These are phyloP conservation scores for Aspergillus campestris DNA, from an alignment of 495 filamentous ascomycete genomes.

Conservation along the genomic window DNA sequence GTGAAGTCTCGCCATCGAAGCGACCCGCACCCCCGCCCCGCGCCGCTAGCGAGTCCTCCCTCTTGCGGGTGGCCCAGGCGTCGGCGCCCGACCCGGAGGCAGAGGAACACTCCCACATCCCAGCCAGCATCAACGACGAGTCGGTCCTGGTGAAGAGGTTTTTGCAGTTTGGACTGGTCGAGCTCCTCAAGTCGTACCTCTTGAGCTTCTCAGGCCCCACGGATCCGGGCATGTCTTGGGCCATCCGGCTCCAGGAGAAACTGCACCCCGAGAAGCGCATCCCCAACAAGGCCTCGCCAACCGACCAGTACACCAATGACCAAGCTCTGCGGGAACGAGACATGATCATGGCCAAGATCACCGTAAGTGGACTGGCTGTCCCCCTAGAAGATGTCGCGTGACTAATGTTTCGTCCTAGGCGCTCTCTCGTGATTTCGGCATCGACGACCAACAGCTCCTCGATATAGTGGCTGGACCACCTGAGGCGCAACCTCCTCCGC, in stretches of 20 bases:
- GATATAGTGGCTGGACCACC: conserved; percentile 27
- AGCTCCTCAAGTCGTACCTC: conserved; percentile 75
- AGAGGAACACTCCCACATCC: conserved; percentile 45
- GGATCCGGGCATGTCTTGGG: conserved; percentile 63
- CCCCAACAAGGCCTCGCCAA: conserved; percentile 45
- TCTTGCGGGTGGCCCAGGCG: conserved; percentile 32
- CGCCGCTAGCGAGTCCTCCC: conserved; percentile 45
- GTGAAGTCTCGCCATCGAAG: conserved; percentile 61
- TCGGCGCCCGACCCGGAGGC: conserved; percentile 77
- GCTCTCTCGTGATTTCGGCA: conserved; percentile 60
- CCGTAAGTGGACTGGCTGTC: conserved; percentile 42
- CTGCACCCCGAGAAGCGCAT: conserved; percentile 43
- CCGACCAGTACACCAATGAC: conserved; percentile 53
- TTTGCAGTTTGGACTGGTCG: conserved; percentile 78
- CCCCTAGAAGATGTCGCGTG: conserved; percentile 2
- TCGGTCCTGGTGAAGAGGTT: conserved; percentile 55
- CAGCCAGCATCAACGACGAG: conserved; percentile 41
- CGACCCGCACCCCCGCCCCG: conserved; percentile 68
- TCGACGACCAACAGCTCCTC: conserved; percentile 45
- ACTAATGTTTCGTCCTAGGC: conserved; percentile 36
- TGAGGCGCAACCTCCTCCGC: conserved; percentile 29
- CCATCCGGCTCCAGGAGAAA: conserved; percentile 66
- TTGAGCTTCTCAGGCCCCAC: conserved; percentile 45
- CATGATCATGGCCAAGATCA: conserved; percentile 66
- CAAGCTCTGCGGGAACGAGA: conserved; percentile 56